phyloP scores from a whole-genome alignment of 768 basidiomycete genomes.

The Trametes coccinea region DNA sequence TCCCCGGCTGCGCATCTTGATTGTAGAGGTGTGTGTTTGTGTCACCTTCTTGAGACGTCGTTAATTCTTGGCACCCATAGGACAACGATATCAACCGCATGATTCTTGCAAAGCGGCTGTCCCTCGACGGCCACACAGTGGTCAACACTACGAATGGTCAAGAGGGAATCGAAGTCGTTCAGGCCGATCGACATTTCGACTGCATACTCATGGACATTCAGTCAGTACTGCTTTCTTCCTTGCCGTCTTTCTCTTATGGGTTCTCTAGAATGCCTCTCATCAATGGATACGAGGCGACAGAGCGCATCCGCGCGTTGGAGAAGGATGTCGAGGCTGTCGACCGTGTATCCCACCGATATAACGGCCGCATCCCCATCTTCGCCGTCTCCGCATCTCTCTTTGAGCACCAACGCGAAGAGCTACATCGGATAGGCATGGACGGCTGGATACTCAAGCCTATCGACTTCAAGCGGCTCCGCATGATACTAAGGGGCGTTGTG shows the following conservation, averaged over 20 bases:
- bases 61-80: constrained; percentile 33
- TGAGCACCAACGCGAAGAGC: constrained; percentile 55
- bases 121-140: constrained; percentile 64
- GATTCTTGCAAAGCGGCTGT: constrained; percentile 68
- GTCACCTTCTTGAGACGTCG: background rate
- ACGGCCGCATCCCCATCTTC: constrained; percentile 75
- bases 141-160: constrained; percentile 72
- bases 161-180: constrained; percentile 64
- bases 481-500: constrained; percentile 59
- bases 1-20: constrained; percentile 47
- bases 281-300: constrained; percentile 70
- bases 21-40: constrained; percentile 58
- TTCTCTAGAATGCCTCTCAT: constrained; percentile 72
- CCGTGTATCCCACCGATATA: constrained; percentile 46
- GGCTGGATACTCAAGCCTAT: constrained; percentile 87
- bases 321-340: constrained; percentile 24
- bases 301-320: constrained; percentile 66
- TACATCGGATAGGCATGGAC: constrained; percentile 61
- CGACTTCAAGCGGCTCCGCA: constrained; percentile 66
- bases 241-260: background rate
- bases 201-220: constrained; percentile 83
- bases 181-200: constrained; percentile 63
- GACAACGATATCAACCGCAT: constrained; percentile 75
- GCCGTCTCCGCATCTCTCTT: constrained; percentile 76
- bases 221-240: constrained; percentile 40